phyloP scores from a whole-genome alignment of 2,329 filamentous ascomycete genomes.

The Sporothrix inflata region DNA sequence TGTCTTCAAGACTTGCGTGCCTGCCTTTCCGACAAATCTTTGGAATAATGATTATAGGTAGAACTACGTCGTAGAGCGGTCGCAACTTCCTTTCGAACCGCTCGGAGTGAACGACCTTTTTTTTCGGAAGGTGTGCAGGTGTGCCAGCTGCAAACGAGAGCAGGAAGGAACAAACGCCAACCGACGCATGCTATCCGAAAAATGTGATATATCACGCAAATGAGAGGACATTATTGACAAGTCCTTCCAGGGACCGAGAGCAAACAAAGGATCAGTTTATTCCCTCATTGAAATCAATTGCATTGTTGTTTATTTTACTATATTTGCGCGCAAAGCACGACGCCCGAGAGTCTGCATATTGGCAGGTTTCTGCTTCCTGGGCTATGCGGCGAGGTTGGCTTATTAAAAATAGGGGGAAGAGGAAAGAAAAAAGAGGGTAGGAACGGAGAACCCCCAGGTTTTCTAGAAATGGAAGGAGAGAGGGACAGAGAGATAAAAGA shows the following conservation, averaged over 20 bases:
- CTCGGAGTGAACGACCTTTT: neutral
- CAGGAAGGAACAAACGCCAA: neutral
- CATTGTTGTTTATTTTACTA: neutral
- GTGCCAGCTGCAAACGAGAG: neutral
- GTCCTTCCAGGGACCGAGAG: neutral
- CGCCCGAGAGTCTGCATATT: neutral
- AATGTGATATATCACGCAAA: constrained; percentile 17
- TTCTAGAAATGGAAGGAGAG: neutral
- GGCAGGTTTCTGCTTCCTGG: neutral
- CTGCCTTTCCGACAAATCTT: neutral
- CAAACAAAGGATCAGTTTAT: neutral
- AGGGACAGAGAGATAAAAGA: neutral
- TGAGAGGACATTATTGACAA: neutral
- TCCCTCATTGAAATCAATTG: neutral
- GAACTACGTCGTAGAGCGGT: neutral
- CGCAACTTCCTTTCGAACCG: neutral
- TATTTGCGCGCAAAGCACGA: neutral
- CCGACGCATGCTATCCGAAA: constrained; percentile 16
- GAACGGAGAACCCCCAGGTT: neutral
- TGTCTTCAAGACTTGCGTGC: neutral
- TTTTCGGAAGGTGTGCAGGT: neutral
- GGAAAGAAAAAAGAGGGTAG: neutral
- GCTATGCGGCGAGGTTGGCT: neutral
- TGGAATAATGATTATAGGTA: neutral
- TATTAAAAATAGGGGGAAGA: neutral